Evolutionary conservation across 1,139 yeast species (phyloP).

Genomic region (Saccharomyces uvarum): DNA sequence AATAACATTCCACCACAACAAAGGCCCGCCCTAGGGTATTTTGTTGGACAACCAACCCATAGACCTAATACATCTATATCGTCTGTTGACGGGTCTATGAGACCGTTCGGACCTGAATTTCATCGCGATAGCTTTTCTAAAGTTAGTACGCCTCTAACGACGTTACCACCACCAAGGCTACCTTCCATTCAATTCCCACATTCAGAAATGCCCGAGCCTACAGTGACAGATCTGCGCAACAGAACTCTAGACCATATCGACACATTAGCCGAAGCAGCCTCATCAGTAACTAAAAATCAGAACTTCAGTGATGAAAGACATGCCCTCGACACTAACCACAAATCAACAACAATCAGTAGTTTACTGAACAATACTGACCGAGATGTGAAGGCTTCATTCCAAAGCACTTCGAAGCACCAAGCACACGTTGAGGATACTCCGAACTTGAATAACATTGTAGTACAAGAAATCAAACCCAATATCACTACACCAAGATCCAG

Average conservation of each 20-base stretch:
- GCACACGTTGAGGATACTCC: not conserved
- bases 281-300: not conserved
- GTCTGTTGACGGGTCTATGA: constrained; percentile 6
- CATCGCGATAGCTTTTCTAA: constrained; percentile 22
- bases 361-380: not conserved
- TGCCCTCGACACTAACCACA: not conserved
- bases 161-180: constrained; percentile 28
- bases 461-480: not conserved
- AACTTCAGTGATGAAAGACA: not conserved
- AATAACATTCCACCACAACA: constrained; percentile 27
- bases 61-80: constrained; percentile 3
- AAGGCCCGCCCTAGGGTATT: constrained; percentile 27
- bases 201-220: constrained; percentile 1
- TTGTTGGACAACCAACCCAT: constrained; percentile 8
- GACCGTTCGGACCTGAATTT: constrained; percentile 13
- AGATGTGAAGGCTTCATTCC: not conserved
- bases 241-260: not conserved
- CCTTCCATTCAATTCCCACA: constrained; percentile 27
- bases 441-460: not conserved
- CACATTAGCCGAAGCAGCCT: not conserved
- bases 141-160: constrained; percentile 19
- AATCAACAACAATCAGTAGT: not conserved
- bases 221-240: not conserved
- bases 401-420: not conserved
- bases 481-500: constrained; percentile 11